Conservation (phyloP, 2,329 filamentous ascomycete genomes). For the Stemphylium lycopersici region DNA sequence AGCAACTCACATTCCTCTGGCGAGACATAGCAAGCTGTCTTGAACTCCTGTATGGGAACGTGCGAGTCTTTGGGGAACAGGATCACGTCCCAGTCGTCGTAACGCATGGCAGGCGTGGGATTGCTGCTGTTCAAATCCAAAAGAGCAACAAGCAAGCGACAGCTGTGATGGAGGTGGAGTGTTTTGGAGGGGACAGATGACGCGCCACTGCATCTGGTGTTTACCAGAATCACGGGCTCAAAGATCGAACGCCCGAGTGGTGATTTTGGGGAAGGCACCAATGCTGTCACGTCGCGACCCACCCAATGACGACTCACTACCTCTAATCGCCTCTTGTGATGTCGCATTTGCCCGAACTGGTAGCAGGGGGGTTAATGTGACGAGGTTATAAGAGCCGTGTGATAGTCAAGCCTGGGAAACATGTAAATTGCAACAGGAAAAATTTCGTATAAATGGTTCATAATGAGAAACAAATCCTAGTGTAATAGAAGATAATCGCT, state of each 20-base stretch:
- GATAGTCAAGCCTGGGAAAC: not conserved
- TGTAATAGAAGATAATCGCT: too few relatives aligned
- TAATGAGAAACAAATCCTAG: too few relatives aligned
- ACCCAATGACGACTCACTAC: not conserved
- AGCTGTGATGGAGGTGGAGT: constrained; percentile 6
- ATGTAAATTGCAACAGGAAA: not conserved
- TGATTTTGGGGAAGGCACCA: constrained; percentile 14
- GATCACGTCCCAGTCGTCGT: constrained; percentile 84
- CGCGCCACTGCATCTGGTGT: not conserved
- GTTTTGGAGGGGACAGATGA: constrained; percentile 9
- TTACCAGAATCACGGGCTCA: constrained; percentile 1
- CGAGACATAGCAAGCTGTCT: constrained; percentile 74
- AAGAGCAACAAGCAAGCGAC: constrained; percentile 24
- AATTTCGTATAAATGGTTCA: not conserved
- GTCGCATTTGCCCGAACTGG: not conserved
- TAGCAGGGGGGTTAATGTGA: not conserved
- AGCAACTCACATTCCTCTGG: constrained; percentile 49
- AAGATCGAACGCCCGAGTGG: not conserved
- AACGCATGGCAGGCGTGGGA: constrained; percentile 68
- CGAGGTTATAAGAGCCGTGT: not conserved
- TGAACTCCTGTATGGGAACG: constrained; percentile 81
- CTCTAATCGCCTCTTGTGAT: not conserved
- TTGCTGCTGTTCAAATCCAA: constrained; percentile 22
- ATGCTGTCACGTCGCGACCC: constrained; percentile 5
- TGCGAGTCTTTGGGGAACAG: constrained; percentile 72